Conservation (phyloP, 73 alveolate genomes). For the Tetrahymena borealis region DNA sequence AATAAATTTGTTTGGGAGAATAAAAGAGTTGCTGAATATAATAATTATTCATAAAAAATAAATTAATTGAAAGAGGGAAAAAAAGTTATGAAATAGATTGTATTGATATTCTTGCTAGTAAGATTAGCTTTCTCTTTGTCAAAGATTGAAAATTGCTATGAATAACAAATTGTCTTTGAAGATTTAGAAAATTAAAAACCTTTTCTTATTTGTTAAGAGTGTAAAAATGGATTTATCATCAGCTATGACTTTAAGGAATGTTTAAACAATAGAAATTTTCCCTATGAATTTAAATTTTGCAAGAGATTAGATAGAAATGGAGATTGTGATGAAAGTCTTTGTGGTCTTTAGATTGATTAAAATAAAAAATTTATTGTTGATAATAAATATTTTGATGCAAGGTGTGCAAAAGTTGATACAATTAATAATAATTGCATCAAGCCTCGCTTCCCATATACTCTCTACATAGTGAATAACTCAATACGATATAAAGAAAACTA, state of each 20-base stretch:
- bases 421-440: not conserved
- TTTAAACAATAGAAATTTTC: not conserved
- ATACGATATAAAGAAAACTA: not conserved
- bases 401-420: not conserved
- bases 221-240: not conserved
- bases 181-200: not conserved
- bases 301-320: not conserved
- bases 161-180: not conserved
- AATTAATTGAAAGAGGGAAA: not conserved
- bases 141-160: not conserved
- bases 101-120: not conserved
- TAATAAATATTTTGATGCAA: not conserved
- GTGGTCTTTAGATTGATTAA: not conserved
- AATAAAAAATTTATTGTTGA: not conserved
- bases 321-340: not conserved
- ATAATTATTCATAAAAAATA: no score
- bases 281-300: not conserved
- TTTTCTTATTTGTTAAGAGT: not conserved
- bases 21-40: no score
- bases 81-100: not conserved
- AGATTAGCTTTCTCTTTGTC: not conserved
- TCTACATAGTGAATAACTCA: not conserved
- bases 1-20: no score
- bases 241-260: not conserved
- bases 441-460: not conserved